Conservation (phyloP, 495 filamentous ascomycete genomes). For the Oleoguttula mirabilis region DNA sequence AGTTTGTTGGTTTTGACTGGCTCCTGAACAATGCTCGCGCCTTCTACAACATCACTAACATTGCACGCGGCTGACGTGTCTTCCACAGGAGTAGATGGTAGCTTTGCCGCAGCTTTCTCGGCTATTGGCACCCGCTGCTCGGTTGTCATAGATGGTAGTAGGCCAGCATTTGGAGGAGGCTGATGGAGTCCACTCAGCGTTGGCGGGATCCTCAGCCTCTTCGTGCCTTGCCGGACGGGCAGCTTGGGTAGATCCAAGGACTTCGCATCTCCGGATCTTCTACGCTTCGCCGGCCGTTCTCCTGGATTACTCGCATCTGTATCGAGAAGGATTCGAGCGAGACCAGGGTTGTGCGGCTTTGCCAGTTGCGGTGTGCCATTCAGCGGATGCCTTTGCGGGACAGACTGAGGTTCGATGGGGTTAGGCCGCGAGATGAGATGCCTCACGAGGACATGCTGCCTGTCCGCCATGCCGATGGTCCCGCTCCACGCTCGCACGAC, state of each 20-base stretch:
- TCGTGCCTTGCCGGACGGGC: constrained; percentile 8
- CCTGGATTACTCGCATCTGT: not conserved
- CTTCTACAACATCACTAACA: too few species aligned
- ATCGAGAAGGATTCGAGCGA: not conserved
- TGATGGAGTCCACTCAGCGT: constrained; percentile 29
- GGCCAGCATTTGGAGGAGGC: constrained; percentile 28
- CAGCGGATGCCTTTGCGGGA: constrained; percentile 15
- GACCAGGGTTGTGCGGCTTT: not conserved
- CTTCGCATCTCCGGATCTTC: constrained; percentile 10
- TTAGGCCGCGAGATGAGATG: constrained; percentile 16
- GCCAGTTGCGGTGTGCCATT: constrained; percentile 4
- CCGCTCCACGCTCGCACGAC: too few species aligned
- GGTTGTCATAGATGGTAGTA: constrained; percentile 27
- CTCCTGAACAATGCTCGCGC: too few species aligned
- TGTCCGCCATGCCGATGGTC: too few species aligned
- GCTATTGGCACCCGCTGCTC: constrained; percentile 15
- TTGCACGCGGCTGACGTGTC: too few species aligned
- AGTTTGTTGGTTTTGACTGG: too few species aligned
- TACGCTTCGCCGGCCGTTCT: constrained; percentile 12
- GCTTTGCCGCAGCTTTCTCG: too few species aligned
- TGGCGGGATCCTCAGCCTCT: constrained; percentile 26
- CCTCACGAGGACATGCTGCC: too few species aligned
- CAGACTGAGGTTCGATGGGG: constrained; percentile 17
- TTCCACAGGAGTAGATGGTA: too few species aligned
- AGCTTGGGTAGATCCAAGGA: constrained; percentile 12